Conservation (phyloP, 345 rosid species). For the Eucalyptus tenuipes region DNA sequence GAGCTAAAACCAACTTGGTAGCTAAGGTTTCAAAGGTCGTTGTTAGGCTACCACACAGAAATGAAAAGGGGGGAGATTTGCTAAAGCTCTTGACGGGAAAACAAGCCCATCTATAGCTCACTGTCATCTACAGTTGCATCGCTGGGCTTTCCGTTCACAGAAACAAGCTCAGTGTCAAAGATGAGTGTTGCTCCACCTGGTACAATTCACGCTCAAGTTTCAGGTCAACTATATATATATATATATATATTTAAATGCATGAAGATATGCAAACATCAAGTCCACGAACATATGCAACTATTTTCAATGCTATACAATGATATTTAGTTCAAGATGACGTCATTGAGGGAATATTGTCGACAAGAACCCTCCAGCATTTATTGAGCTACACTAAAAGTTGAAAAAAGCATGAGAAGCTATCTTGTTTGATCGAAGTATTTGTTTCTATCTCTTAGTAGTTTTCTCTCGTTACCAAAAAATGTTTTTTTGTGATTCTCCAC, state of each 20-base stretch:
- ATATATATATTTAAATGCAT: too few species aligned
- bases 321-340: neutral
- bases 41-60: neutral
- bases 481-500: neutral
- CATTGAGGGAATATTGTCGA: neutral
- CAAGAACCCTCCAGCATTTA: neutral
- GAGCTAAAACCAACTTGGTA: neutral
- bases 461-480: neutral
- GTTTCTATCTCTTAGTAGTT: neutral
- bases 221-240: too few species aligned
- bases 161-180: conserved; percentile 85
- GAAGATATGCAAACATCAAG: neutral
- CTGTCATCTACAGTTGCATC: conserved; percentile 1
- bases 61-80: neutral
- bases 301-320: neutral
- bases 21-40: neutral
- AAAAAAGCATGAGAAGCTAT: neutral
- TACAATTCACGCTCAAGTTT: neutral
- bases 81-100: neutral
- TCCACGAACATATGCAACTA: neutral
- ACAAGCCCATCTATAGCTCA: conserved; percentile 22
- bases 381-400: neutral
- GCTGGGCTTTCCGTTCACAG: conserved; percentile 62
- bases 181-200: conserved; percentile 89
- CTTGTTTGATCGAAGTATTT: neutral